Evolutionary conservation across 345 rosid genomes (phyloP), one percentile per base, ranked within the genome.

Genomic region (Atalantia buxifolia): DNA sequence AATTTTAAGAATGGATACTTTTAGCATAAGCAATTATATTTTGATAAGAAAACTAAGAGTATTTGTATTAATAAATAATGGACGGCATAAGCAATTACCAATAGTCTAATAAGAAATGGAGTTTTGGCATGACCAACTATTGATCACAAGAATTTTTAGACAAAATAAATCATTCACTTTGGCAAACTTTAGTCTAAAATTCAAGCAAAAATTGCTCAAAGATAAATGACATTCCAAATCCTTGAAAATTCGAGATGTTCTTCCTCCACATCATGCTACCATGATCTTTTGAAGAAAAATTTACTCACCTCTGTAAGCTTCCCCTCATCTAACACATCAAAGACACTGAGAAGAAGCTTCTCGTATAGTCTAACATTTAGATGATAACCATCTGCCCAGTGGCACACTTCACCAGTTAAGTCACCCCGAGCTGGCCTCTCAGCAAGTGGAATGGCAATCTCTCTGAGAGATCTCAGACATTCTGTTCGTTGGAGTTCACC

Each of bases 341-440:
- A 94, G 84, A 96, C 92, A 75, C 99, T 88, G 82, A 89, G 91
- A 74, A 96, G 98, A 80, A 96, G 87, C 82, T 94, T 96, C 84
- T 94, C 97, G 62, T 94, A 96, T 40, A 96, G 86, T 82, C 91
- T 94, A 79, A 92, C 90, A 81, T 96, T 96, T 77, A 96, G 85
- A 87, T 90, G 97, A 83, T 94, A 94, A 42, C 98, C 97, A 91
- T 96, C 99, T 62, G 97, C 97, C 99, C 98, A 94, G 77, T 96
- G 99, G 91, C 97, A 92, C 55, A 96, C 93, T 91, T 94, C 97
- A 82, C 99, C 99, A 55, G 99, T 92, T 84, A 94, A 90, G 88
- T 96, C 99, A 84, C 97, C 97, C 67, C 95, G 93, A 60, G 97
- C 98, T 18, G 98, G 97, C 82, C 98, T 92, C 89, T 94, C 98